Evolutionary conservation across 108 stramenopile genomes (phyloP), one percentile per base, ranked within the genome.

Genomic region (Epipyxis sp.): DNA sequence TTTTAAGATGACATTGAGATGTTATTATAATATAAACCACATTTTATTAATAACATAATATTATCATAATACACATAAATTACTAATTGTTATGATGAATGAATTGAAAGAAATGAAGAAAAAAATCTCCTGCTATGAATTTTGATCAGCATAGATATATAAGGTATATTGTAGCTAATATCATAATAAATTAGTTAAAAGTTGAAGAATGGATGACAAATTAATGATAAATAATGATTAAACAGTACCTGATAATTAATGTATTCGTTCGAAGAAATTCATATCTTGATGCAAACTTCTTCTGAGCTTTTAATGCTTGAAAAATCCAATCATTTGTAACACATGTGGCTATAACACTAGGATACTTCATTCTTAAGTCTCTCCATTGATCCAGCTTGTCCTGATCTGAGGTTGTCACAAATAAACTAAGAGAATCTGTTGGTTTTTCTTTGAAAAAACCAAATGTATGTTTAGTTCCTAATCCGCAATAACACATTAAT

Each of bases 311-410:
- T 30, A 74, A 43, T 27, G 41, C 27, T 39, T 74, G 71, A 35
- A 34, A 3, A 13, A 74, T 39, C 71, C 71, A 74, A 42, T 74
- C 71, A 74, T 74, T 74, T 10, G 71, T 74, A 10, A 74, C 71
- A 37, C 71, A 74, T 3, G 71, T 35, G 6, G 71, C 29, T 10
- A 74, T 74, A 37, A 74, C 25, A 42, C 27, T 54, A 34, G 71
- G 71, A 42, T 74, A 74, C 20, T 57, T 3, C 34, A 54, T 35
- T 10, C 71, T 37, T 42, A 74, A 27, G 20, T 3, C 71, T 6
- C 16, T 57, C 71, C 71, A 74, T 13, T 74, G 40, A 39, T 74
- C 41, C 71, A 34, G 20, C 3, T 54, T 13, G 6, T 74, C 25
- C 32, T 57, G 37, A 42, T 74, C 44, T 37, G 50, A 46, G 43